These are phyloP conservation scores for Chrysoporthe deuterocubensis DNA, from an alignment of 2,329 filamentous ascomycete genomes.

Conservation along the genomic window DNA sequence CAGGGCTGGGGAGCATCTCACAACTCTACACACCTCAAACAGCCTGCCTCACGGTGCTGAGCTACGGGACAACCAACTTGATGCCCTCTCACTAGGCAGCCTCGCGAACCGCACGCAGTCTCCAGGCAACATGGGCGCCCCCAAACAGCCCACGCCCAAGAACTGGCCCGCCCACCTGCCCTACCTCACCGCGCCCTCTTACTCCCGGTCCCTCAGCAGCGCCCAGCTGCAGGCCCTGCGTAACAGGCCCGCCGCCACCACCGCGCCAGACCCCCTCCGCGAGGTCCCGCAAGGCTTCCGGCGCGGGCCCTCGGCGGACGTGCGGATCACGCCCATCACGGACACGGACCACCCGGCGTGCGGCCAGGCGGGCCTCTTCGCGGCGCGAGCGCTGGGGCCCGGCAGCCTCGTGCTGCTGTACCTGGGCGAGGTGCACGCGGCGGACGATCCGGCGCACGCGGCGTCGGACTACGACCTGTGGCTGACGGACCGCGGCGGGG, in stretches of 20 bases:
- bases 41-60: not conserved
- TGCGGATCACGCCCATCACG: conserved; percentile 58
- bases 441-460: conserved; percentile 42
- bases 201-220: conserved; percentile 50
- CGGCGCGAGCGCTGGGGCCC: conserved; percentile 55
- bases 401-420: conserved; percentile 65
- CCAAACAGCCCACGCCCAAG: conserved; percentile 44
- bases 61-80: not conserved
- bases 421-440: conserved; percentile 60
- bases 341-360: conserved; percentile 58
- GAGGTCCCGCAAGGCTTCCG: conserved; percentile 42
- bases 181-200: conserved; percentile 56
- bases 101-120: not conserved
- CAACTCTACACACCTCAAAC: not conserved
- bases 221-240: conserved; percentile 47
- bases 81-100: not conserved
- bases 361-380: conserved; percentile 65
- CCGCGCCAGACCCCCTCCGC: too few species aligned
- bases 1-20: not conserved
- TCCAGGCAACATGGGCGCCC: conserved; percentile 14
- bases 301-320: conserved; percentile 51
- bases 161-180: conserved; percentile 61
- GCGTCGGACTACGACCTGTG: conserved; percentile 67
- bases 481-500: conserved; percentile 52
- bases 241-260: conserved; percentile 37